These are phyloP conservation scores for Sungouiella blattae DNA, from an alignment of 805 yeast genomes.

Conservation along the genomic window DNA sequence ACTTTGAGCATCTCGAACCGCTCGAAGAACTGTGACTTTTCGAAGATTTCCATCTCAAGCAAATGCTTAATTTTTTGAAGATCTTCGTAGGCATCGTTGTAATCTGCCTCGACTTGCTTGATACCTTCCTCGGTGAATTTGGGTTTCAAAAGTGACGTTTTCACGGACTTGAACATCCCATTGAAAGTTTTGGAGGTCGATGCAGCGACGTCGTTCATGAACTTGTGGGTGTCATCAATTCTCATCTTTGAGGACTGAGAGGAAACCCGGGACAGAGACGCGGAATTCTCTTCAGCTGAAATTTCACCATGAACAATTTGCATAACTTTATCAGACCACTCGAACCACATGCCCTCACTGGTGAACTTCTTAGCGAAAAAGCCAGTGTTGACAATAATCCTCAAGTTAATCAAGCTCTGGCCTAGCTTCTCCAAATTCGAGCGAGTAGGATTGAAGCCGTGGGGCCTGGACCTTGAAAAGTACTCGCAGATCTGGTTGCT, in stretches of 20 bases:
- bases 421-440: constrained; percentile 38
- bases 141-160: constrained; percentile 26
- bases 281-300: constrained; percentile 7
- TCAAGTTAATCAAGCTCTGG: constrained; percentile 34
- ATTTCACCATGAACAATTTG: constrained; percentile 3
- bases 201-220: constrained; percentile 21
- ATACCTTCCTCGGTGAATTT: constrained; percentile 26
- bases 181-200: constrained; percentile 27
- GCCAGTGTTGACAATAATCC: constrained; percentile 29
- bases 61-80: constrained; percentile 28
- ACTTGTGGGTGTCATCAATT: constrained; percentile 11
- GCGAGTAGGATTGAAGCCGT: constrained; percentile 34
- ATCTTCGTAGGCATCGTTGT: constrained; percentile 31
- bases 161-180: constrained; percentile 33
- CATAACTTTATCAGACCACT: constrained; percentile 37
- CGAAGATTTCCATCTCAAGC: constrained; percentile 27
- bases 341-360: constrained; percentile 43
- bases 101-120: constrained; percentile 25
- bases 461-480: constrained; percentile 22
- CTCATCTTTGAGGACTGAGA: background rate
- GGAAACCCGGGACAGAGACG: background rate
- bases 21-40: constrained; percentile 23
- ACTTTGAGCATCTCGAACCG: constrained; percentile 34
- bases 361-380: constrained; percentile 34
- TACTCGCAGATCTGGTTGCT: constrained; percentile 36